phyloP scores from a whole-genome alignment of 1,139 yeast genomes.

The Geotrichum klebahnii region DNA sequence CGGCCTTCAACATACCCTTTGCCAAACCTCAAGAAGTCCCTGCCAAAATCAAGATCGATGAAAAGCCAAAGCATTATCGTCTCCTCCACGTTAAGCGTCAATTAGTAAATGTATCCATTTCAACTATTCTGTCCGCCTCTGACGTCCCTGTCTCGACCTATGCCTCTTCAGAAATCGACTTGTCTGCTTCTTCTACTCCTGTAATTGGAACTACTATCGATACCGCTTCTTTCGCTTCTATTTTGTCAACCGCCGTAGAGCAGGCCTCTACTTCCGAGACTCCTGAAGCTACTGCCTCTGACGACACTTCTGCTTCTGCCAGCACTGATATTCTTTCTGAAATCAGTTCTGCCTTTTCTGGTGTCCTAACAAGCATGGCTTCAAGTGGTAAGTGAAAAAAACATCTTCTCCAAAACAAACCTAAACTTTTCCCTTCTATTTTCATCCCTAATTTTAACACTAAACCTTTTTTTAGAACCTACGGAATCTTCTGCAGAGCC shows the following conservation, averaged over 20 bases:
- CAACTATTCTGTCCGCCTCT: conserved; percentile 14
- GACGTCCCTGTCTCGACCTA: not conserved
- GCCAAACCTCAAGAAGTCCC: not conserved
- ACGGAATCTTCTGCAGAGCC: no score
- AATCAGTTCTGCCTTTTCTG: conserved; percentile 31
- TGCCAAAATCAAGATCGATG: not conserved
- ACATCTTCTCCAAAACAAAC: not conserved
- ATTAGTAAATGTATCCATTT: conserved; percentile 9
- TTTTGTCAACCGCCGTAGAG: conserved; percentile 1
- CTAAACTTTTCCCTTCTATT: conserved; percentile 2
- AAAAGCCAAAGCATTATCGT: conserved; percentile 4
- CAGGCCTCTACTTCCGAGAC: conserved; percentile 1
- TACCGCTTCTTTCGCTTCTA: conserved; percentile 1
- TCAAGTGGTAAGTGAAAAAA: not conserved
- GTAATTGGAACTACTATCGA: conserved; percentile 7
- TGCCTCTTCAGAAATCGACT: not conserved
- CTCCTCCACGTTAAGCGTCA: conserved; percentile 10
- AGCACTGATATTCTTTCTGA: conserved; percentile 28
- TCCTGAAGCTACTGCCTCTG: not conserved
- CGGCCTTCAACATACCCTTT: not conserved
- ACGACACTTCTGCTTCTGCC: conserved; percentile 24
- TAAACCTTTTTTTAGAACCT: no score
- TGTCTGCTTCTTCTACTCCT: not conserved
- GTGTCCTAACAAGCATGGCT: conserved; percentile 14
- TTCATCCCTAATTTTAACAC: not conserved